Evolutionary conservation across 345 rosid species (phyloP).

Genomic region (Citrus maxima): DNA sequence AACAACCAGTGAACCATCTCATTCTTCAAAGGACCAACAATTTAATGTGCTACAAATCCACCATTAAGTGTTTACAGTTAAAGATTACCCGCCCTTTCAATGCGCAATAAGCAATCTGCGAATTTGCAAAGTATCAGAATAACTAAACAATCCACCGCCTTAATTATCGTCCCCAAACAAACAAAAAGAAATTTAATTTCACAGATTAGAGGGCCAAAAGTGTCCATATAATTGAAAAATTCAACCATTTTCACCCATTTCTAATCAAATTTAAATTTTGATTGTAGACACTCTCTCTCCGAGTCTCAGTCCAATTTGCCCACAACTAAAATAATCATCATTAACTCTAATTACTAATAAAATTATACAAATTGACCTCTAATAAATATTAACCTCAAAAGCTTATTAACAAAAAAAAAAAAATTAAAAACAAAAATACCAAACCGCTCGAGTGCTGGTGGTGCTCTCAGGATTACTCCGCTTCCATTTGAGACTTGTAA

Average conservation of each 20-base stretch:
- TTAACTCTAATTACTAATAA: background rate
- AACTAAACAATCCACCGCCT: too few relatives aligned
- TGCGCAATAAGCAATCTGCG: too few relatives aligned
- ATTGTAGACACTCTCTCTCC: too few relatives aligned
- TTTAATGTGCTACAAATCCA: background rate
- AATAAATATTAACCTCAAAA: background rate
- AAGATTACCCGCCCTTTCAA: background rate
- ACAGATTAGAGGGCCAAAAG: too few relatives aligned
- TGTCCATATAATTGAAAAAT: too few relatives aligned
- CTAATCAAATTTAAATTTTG: too few relatives aligned
- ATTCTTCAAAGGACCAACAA: background rate
- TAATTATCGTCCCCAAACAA: too few relatives aligned
- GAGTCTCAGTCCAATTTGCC: background rate
- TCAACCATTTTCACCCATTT: too few relatives aligned
- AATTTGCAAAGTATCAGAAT: too few relatives aligned
- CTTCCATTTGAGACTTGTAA: too few relatives aligned
- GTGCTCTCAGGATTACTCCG: background rate
- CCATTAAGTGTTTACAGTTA: background rate
- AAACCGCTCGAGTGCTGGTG: background rate
- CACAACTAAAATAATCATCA: background rate
- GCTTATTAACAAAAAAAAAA: background rate
- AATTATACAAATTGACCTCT: background rate
- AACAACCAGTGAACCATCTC: slow-evolving; percentile 39
- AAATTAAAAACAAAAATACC: background rate
- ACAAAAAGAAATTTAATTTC: too few relatives aligned